phyloP scores from a whole-genome alignment of 2,329 filamentous ascomycete species.

The Penicillium sp. region DNA sequence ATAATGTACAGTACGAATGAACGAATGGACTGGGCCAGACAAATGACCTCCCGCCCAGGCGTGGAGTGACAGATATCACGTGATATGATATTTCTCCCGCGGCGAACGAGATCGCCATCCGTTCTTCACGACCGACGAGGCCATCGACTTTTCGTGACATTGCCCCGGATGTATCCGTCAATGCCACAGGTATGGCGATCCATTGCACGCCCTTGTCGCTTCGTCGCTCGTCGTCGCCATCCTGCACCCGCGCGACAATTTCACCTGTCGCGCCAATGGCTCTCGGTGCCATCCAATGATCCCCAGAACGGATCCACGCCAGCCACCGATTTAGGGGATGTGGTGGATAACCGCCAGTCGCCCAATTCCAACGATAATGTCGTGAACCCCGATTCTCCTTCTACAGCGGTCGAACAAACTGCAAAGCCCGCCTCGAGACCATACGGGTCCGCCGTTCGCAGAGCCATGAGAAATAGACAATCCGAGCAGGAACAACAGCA shows the following conservation, averaged over 20 bases:
- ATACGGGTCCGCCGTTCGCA: slow-evolving; percentile 49
- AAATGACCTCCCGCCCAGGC: background rate
- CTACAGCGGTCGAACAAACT: slow-evolving; percentile 23
- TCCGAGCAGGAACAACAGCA: slow-evolving; percentile 31
- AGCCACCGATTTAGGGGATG: slow-evolving; percentile 23
- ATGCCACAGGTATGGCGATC: slow-evolving; percentile 47
- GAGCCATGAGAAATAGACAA: slow-evolving; percentile 46
- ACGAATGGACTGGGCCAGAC: background rate
- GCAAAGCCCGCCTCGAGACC: slow-evolving; percentile 37
- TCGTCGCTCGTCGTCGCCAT: slow-evolving; percentile 46
- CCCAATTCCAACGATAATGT: slow-evolving; percentile 25
- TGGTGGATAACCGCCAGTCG: slow-evolving; percentile 31
- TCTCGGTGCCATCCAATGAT: slow-evolving; percentile 38
- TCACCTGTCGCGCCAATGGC: slow-evolving; percentile 40
- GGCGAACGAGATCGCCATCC: slow-evolving; percentile 12
- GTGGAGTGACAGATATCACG: slow-evolving; percentile 20
- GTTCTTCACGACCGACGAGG: slow-evolving; percentile 19
- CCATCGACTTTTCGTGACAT: slow-evolving; percentile 20
- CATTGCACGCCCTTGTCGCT: slow-evolving; percentile 44
- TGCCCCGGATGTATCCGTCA: slow-evolving; percentile 45
- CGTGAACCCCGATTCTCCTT: slow-evolving; percentile 23
- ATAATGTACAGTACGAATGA: background rate
- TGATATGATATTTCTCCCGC: slow-evolving; percentile 27
- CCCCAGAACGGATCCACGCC: slow-evolving; percentile 34
- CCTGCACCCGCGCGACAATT: slow-evolving; percentile 41